Evolutionary conservation across 2,329 filamentous ascomycete genomes (phyloP).

Genomic region (Eurotiales sp.): DNA sequence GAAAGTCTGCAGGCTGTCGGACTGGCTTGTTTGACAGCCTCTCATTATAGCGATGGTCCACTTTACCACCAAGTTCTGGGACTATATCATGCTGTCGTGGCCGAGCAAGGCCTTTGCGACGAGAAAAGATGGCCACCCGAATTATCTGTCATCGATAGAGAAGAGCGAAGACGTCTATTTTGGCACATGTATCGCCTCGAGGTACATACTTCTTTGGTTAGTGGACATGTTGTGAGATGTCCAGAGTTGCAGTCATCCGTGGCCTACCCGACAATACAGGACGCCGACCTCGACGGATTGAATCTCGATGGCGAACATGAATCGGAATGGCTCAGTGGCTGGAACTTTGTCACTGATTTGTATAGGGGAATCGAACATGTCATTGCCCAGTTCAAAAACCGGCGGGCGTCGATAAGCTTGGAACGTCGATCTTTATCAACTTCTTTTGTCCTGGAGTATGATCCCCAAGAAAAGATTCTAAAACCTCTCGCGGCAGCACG

Average conservation of each 20-base stretch:
- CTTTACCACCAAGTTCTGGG: slow-evolving; percentile 7
- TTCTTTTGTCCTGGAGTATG: slow-evolving; percentile 5
- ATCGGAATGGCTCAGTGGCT: slow-evolving; percentile 4
- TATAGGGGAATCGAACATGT: slow-evolving; percentile 8
- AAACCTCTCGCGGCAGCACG: slow-evolving; percentile 4
- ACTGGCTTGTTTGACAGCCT: slow-evolving; percentile 4
- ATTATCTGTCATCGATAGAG: neutral
- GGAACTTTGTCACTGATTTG: slow-evolving; percentile 8
- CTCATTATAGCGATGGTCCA: slow-evolving; percentile 3
- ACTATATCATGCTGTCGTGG: slow-evolving; percentile 5
- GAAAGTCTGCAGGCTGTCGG: slow-evolving; percentile 5
- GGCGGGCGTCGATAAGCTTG: neutral
- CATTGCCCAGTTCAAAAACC: slow-evolving; percentile 5
- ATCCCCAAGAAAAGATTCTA: slow-evolving; percentile 6
- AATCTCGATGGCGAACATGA: neutral
- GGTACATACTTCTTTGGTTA: slow-evolving; percentile 5
- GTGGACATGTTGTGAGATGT: slow-evolving; percentile 8
- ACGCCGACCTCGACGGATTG: neutral
- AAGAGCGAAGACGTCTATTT: slow-evolving; percentile 5
- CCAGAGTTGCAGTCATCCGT: slow-evolving; percentile 7
- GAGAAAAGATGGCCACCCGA: slow-evolving; percentile 6
- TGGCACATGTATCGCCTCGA: slow-evolving; percentile 11
- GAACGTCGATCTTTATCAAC: slow-evolving; percentile 2
- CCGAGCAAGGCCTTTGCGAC: slow-evolving; percentile 3
- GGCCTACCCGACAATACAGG: slow-evolving; percentile 5